Base-by-base conservation (phyloP, 306 rosid species). In the Gastrolobium bilobum region DNA sequence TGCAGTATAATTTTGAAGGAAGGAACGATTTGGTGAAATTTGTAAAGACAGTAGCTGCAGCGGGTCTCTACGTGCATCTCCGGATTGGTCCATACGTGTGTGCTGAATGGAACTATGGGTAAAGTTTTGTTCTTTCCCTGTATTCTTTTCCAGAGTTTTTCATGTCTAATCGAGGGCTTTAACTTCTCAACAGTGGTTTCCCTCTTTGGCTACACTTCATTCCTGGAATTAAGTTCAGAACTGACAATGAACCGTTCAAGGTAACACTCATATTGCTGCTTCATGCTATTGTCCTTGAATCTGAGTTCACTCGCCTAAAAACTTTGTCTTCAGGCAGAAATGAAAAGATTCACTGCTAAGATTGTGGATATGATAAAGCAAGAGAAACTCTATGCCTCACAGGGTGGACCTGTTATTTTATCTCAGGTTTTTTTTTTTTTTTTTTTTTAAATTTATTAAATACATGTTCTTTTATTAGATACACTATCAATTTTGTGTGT, bases 21-120 rank as follows among this genome's bases (percentile, higher is more conserved):
- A 82, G 96, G 63, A 89, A 82, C 34, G 99, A 96, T 87, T 81
- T 96, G 81, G 93, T 90, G 67, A 78, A 85, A 83, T 96, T 96
- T 76, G 88, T 96, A 75, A 93, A 90, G 86, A 48, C 87, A 34
- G 97, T 91, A 9, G 99, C 88, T 54, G 93, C 79, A 4, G 98
- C 97, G 0, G 99, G 99, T 48, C 76, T 93, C 11, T 93, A 89
- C 40, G 92, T 85, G 79, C 97, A 91, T 87, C 94, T 96, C 4
- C 91, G 99, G 51, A 96, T 96, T 73, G 99, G 99, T 74, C 99
- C 99, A 31, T 96, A 96, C 42, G 99, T 53, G 0, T 96, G 99
- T 66, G 99, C 99, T 35, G 99, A 96, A 82, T 96, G 99, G 99
- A 96, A 96, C 85, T 96, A 93, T 20, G 99, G 99, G 99, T 96